phyloP scores from a whole-genome alignment of 495 filamentous ascomycete genomes.

The Jackrogersella minutella region DNA sequence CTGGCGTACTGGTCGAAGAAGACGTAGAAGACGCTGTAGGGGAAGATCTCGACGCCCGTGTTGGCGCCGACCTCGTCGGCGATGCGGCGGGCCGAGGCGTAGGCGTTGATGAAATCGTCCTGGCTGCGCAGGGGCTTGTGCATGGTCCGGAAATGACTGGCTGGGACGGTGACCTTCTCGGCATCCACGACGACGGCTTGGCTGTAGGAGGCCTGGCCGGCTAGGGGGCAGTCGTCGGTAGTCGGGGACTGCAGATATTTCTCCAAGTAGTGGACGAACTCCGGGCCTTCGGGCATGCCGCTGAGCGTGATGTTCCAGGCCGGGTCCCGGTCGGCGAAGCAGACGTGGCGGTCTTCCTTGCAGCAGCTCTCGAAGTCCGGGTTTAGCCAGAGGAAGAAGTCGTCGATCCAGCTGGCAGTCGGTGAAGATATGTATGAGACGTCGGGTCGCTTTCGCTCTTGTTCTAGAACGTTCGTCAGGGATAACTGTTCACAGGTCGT shows the following conservation, averaged over 20 bases:
- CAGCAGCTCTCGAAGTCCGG: conserved; percentile 85
- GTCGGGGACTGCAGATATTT: conserved; percentile 86
- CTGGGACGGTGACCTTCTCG: conserved; percentile 67
- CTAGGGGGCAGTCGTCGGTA: conserved; percentile 82
- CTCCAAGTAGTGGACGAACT: conserved; percentile 84
- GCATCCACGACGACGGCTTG: conserved; percentile 82
- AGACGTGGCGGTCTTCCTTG: conserved; percentile 66
- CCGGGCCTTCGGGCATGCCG: conserved; percentile 91
- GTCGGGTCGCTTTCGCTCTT: conserved; percentile 89
- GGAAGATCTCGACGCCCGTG: conserved; percentile 83
- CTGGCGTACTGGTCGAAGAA: conserved; percentile 97
- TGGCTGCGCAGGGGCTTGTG: conserved; percentile 88
- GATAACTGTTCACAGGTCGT: conserved; percentile 85
- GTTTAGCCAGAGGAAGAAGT: conserved; percentile 95
- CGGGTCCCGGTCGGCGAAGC: conserved; percentile 78
- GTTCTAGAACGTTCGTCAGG: conserved; percentile 85
- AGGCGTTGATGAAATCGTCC: conserved; percentile 91
- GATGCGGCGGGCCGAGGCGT: conserved; percentile 90
- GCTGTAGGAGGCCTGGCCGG: conserved; percentile 86
- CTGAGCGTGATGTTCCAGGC: conserved; percentile 85
- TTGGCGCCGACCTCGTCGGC: conserved; percentile 71
- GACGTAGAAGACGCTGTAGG: conserved; percentile 95
- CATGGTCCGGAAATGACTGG: conserved; percentile 89
- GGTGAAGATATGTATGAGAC: conserved; percentile 92
- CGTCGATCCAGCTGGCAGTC: conserved; percentile 94